Conservation (phyloP, 805 yeast species). For the Naumovozyma castellii region DNA sequence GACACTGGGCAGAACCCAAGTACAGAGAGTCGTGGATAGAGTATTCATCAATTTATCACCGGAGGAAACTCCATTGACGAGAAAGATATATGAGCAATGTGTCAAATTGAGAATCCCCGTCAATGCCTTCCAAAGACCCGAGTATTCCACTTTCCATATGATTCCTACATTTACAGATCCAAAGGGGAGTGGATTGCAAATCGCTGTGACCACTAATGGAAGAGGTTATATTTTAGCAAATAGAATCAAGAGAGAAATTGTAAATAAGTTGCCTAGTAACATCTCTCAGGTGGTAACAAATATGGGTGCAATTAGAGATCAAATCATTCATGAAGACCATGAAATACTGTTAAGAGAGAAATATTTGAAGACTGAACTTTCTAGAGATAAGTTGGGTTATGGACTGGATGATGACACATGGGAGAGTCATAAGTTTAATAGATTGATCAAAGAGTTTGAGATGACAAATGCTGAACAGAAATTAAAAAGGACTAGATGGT, state of each 20-base stretch:
- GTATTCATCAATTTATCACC: conserved; percentile 53
- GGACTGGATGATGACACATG: conserved; percentile 60
- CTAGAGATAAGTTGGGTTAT: conserved; percentile 24
- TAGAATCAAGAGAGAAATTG: conserved; percentile 66
- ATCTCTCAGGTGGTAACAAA: conserved; percentile 59
- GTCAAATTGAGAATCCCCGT: conserved; percentile 63
- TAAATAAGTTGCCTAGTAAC: conserved; percentile 54
- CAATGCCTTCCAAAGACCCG: conserved; percentile 66
- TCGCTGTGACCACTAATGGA: conserved; percentile 79
- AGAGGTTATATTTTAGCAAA: conserved; percentile 84
- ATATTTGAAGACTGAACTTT: conserved; percentile 11
- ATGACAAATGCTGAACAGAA: conserved; percentile 44
- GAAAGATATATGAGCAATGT: conserved; percentile 43
- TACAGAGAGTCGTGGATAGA: conserved; percentile 58
- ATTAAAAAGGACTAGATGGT: conserved; percentile 65
- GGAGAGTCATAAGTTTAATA: conserved; percentile 49
- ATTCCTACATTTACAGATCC: conserved; percentile 65
- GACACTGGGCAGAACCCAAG: conserved; percentile 51
- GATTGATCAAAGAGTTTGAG: conserved; percentile 50
- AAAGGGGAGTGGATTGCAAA: conserved; percentile 46
- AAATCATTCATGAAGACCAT: conserved; percentile 45
- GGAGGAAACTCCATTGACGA: conserved; percentile 27
- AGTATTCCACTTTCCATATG: conserved; percentile 64
- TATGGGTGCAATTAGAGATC: conserved; percentile 55
- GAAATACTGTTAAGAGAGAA: conserved; percentile 21